Base-by-base conservation (phyloP, 139 green algal species). In the Tetraselmis striata region DNA sequence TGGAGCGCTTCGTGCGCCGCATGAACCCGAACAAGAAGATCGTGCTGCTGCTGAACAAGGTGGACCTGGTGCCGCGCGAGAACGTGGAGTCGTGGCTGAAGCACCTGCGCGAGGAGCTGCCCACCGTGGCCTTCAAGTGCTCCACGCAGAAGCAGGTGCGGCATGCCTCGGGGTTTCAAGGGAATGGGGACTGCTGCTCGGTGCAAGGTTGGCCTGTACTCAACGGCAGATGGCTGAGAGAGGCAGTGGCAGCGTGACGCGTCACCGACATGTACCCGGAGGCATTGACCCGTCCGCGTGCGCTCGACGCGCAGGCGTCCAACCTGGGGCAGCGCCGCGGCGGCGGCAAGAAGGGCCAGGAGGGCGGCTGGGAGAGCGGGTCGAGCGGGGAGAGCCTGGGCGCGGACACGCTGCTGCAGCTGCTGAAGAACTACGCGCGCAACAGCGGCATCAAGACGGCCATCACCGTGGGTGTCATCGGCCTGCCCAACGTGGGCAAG, bases 401-500 rank as follows among this genome's bases (percentile, higher is more conserved):
- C 0, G 95, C 94, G 0, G 95, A 98, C 82, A 97, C 93, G 23
- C 92, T 99, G 84, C 87, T 99, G 81, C 94, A 99, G 86, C 92
- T 99, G 87, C 89, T 99, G 2, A 99, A 99, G 84, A 99, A 99
- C 85, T 99, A 99, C 82, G 91, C 95, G 0, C 90, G 95, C 67
- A 93, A 91, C 29, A 76, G 59, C n/a, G 88, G 90, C 74, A 85
- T 97, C 30, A 99, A 99, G 89, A 96, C 92, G 28, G 84, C 93
- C 28, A 97, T 99, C 86, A 98, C 97, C 0, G 97, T 99, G 23
- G 97, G 97, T 22, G 90, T 99, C 30, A 93, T 99, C 59, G 97
- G 97, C 2, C 90, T 99, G 80, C 97, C 97, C 28, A 99, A 99
- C 84, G 97, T 99, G 32, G 97, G 97, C 85, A 99, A 99, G 90